Conservation (phyloP, 768 basidiomycete genomes). For the Pisolithus marmoratus region DNA sequence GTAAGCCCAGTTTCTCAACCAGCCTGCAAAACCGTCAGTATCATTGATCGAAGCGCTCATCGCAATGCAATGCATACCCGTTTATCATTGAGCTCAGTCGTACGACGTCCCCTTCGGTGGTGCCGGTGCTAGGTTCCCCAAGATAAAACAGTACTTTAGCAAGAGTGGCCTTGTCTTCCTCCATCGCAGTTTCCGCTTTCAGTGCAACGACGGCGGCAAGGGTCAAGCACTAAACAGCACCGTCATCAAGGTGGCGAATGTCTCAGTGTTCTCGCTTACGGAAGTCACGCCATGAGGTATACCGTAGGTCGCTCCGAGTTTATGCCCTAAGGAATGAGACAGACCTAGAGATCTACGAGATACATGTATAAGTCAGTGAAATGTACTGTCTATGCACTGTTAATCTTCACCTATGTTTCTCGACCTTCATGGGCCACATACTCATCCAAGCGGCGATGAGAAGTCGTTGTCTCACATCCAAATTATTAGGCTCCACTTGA, state of each 20-base stretch:
- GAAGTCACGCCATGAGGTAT: constrained; percentile 84
- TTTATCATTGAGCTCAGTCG: constrained; percentile 50
- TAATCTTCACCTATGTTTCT: constrained; percentile 44
- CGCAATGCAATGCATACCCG: constrained; percentile 34
- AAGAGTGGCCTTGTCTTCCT: constrained; percentile 59
- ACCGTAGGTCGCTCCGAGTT: constrained; percentile 62
- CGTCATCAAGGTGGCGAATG: constrained; percentile 3
- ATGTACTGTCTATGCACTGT: background rate
- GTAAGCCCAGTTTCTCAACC: constrained; percentile 52
- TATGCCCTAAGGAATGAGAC: constrained; percentile 72
- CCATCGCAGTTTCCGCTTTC: constrained; percentile 50
- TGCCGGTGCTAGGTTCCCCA: constrained; percentile 53
- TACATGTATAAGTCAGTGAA: background rate
- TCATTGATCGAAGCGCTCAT: constrained; percentile 2
- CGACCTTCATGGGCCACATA: constrained; percentile 58
- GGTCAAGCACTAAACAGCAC: constrained; percentile 54
- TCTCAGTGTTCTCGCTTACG: constrained; percentile 34
- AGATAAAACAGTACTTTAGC: constrained; percentile 55
- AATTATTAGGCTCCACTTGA: constrained; percentile 49
- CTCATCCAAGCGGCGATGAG: constrained; percentile 80
- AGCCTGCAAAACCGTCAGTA: constrained; percentile 37
- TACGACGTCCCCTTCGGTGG: constrained; percentile 56
- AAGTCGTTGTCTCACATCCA: constrained; percentile 61
- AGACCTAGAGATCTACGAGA: constrained; percentile 55
- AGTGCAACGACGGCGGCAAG: constrained; percentile 58